phyloP scores from a whole-genome alignment of 257 asterid species.

The Solanum arcanum region DNA sequence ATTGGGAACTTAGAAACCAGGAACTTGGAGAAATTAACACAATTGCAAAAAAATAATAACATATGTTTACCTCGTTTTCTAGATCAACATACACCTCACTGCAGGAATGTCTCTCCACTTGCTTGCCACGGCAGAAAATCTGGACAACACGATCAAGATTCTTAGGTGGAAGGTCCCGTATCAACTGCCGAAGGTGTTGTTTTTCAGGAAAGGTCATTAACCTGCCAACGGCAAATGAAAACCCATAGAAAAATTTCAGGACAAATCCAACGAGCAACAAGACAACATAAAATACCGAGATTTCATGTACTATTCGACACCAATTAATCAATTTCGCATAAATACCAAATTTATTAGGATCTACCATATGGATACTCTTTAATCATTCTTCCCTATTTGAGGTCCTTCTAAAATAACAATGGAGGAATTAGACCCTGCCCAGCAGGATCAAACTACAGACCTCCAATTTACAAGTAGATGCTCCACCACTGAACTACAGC shows the following conservation, averaged over 20 bases:
- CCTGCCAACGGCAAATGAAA: conserved; percentile 27
- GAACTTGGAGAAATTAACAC: background rate
- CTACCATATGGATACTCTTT: background rate
- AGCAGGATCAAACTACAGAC: background rate
- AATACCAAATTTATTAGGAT: background rate
- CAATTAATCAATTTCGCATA: background rate
- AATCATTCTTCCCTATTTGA: background rate
- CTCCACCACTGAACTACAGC: background rate
- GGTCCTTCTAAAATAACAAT: background rate
- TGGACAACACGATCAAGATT: conserved; percentile 57
- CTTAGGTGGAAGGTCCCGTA: conserved; percentile 39
- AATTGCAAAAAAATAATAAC: background rate
- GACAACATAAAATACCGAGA: background rate
- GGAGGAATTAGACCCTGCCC: background rate
- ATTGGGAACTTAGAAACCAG: background rate
- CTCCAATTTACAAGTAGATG: background rate
- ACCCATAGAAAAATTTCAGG: background rate
- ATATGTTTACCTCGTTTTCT: conserved; percentile 41
- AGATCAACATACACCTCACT: conserved; percentile 40
- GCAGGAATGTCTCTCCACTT: conserved; percentile 2
- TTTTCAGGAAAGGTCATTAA: conserved; percentile 49
- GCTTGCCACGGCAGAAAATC: conserved; percentile 21
- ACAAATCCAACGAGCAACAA: background rate
- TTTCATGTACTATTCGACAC: background rate
- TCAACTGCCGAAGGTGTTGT: conserved; percentile 36